Conservation (phyloP, 495 filamentous ascomycete species). For the Penicillium psychrofluorescens region DNA sequence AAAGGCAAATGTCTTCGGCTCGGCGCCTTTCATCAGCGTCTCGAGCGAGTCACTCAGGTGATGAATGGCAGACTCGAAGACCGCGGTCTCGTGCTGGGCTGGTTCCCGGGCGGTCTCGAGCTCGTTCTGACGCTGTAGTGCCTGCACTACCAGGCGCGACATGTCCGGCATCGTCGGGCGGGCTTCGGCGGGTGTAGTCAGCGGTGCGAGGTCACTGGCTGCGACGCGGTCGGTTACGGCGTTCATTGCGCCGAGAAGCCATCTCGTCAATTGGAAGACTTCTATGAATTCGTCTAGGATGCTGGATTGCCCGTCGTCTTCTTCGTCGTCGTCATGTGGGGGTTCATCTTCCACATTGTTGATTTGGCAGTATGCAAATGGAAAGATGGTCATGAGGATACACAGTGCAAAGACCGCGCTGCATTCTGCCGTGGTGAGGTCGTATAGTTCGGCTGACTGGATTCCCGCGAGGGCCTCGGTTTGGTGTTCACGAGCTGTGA, state of each 20-base stretch:
- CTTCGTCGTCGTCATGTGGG: constrained; percentile 10
- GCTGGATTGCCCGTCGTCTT: constrained; percentile 9
- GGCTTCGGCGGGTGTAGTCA: constrained; percentile 14
- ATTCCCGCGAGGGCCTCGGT: constrained; percentile 29
- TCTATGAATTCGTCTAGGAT: constrained; percentile 34
- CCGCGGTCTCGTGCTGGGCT: constrained; percentile 19
- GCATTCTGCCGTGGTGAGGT: constrained; percentile 28
- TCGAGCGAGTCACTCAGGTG: constrained; percentile 22
- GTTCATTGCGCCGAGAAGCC: constrained; percentile 26
- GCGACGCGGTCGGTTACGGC: constrained; percentile 24
- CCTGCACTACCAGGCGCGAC: constrained; percentile 26
- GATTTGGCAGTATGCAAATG: constrained; percentile 31
- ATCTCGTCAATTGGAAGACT: constrained; percentile 34
- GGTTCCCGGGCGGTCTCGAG: constrained; percentile 13
- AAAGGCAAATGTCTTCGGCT: constrained; percentile 33
- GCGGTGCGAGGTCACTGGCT: constrained; percentile 27
- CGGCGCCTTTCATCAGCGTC: constrained; percentile 25
- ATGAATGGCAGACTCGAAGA: constrained; percentile 23
- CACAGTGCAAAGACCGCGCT: constrained; percentile 41
- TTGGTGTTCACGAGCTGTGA: constrained; percentile 29
- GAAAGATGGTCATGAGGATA: constrained; percentile 37
- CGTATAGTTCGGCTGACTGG: constrained; percentile 11
- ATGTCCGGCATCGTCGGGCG: constrained; percentile 30
- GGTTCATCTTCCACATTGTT: background rate
- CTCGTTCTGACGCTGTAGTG: constrained; percentile 21